phyloP scores from a whole-genome alignment of 2,329 filamentous ascomycete genomes.

The Penicillium sp. region DNA sequence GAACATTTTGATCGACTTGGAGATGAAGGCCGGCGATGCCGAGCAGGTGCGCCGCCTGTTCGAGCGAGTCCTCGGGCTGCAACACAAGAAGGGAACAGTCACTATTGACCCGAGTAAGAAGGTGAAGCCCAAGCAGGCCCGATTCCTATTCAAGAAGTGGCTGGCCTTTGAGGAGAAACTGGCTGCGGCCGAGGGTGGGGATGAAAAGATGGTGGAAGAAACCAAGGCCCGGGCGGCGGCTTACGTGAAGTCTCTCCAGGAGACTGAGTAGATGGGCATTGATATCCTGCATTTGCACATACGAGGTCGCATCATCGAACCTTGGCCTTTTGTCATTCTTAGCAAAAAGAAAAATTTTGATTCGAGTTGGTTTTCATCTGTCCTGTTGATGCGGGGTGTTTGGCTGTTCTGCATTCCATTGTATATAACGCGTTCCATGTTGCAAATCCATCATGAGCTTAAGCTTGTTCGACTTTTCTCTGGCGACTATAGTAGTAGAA shows the following conservation, averaged over 20 bases:
- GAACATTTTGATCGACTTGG: constrained; percentile 85
- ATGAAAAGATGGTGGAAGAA: constrained; percentile 62
- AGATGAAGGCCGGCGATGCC: constrained; percentile 57
- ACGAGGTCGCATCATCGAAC: not conserved
- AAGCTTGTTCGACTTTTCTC: too few species aligned
- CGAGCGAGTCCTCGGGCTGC: constrained; percentile 59
- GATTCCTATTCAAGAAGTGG: constrained; percentile 89
- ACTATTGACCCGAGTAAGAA: constrained; percentile 46
- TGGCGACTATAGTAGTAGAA: too few species aligned
- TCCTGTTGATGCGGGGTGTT: too few species aligned
- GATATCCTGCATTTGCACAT: not conserved
- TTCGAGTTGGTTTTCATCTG: too few species aligned
- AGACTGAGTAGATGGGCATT: constrained; percentile 11
- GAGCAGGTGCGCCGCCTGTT: constrained; percentile 71
- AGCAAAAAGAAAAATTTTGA: constrained; percentile 7
- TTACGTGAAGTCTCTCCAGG: constrained; percentile 53
- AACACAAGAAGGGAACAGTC: constrained; percentile 38
- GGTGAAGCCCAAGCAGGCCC: constrained; percentile 75
- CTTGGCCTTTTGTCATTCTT: not conserved
- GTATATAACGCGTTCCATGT: too few species aligned
- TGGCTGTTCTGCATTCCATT: too few species aligned
- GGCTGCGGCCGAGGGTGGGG: constrained; percentile 46
- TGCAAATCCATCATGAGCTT: too few species aligned
- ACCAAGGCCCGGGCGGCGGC: constrained; percentile 66
- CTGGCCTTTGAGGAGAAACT: constrained; percentile 73